Conservation (phyloP, 345 rosid species). For the Arabis alpina region DNA sequence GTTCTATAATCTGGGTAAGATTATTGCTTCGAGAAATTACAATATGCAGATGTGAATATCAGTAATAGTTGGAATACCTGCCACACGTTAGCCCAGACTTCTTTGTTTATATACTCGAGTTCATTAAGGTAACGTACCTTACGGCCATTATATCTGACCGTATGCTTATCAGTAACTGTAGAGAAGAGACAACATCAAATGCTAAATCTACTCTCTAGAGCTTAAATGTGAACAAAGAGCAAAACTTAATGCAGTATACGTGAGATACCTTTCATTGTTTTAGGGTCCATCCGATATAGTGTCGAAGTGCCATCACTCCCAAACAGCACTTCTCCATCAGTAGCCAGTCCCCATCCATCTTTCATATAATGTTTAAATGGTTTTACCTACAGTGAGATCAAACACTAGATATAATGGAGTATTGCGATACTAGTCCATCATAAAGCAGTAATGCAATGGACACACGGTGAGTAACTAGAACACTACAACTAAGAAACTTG, state of each 20-base stretch:
- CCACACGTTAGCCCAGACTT: slow-evolving; percentile 97
- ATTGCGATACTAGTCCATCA: not conserved
- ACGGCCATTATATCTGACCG: slow-evolving; percentile 58
- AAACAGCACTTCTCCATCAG: slow-evolving; percentile 79
- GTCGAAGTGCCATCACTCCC: slow-evolving; percentile 94
- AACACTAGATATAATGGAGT: not conserved
- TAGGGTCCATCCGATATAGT: slow-evolving; percentile 75
- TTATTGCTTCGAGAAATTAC: not conserved
- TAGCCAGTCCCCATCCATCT: slow-evolving; percentile 98
- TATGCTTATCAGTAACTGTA: slow-evolving; percentile 63
- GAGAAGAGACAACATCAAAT: slow-evolving; percentile 4
- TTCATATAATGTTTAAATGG: slow-evolving; percentile 77
- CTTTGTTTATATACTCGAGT: slow-evolving; percentile 84
- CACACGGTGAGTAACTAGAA: slow-evolving; percentile 7
- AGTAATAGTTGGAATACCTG: slow-evolving; percentile 53
- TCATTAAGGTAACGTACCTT: slow-evolving; percentile 81
- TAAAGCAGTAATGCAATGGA: slow-evolving; percentile 7
- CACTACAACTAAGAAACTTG: not conserved
- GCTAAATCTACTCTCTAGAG: slow-evolving; percentile 11
- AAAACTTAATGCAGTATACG: slow-evolving; percentile 15
- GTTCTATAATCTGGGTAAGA: not conserved
- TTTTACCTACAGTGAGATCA: slow-evolving; percentile 56
- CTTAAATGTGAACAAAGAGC: slow-evolving; percentile 17
- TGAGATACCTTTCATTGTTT: slow-evolving; percentile 65
- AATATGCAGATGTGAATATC: slow-evolving; percentile 4